phyloP scores from a whole-genome alignment of 192 early-diverging fungal species.

The Podila horticola region DNA sequence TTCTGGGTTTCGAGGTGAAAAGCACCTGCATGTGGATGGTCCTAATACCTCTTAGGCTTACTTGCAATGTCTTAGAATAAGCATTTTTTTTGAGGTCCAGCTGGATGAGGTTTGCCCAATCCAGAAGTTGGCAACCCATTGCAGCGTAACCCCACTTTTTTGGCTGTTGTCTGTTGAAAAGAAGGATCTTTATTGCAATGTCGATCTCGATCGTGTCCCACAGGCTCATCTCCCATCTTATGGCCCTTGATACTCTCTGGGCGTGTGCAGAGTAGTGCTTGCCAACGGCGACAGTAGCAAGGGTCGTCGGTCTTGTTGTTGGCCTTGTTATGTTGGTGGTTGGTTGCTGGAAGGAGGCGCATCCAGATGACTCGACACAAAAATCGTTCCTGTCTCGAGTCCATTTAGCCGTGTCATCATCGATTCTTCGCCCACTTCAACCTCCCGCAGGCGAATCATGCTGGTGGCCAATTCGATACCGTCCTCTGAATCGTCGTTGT shows the following conservation, averaged over 20 bases:
- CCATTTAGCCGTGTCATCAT: conserved; percentile 8
- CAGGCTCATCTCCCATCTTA: too few relatives aligned
- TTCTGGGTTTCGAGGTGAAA: too few relatives aligned
- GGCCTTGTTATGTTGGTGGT: neutral
- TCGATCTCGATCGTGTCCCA: too few relatives aligned
- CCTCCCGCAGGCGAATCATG: conserved; percentile 17
- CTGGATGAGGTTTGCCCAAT: neutral
- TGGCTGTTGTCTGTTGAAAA: too few relatives aligned
- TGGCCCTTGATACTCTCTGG: neutral
- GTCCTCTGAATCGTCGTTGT: conserved; percentile 7
- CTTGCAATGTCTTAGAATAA: neutral
- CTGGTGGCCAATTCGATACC: conserved; percentile 16
- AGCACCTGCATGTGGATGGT: too few relatives aligned
- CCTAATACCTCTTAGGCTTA: neutral
- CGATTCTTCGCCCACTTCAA: conserved; percentile 38
- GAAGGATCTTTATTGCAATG: too few relatives aligned
- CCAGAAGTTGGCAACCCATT: too few relatives aligned
- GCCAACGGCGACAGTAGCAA: neutral
- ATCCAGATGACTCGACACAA: conserved; percentile 24
- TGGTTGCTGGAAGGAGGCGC: neutral
- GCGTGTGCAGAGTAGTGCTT: neutral
- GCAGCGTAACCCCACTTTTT: too few relatives aligned
- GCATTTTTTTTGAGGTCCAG: neutral
- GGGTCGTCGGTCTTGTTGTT: neutral
- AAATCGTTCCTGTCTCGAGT: conserved; percentile 12